These are phyloP conservation scores for Rubroshorea leprosula DNA, from an alignment of 345 rosid genomes.

Conservation along the genomic window DNA sequence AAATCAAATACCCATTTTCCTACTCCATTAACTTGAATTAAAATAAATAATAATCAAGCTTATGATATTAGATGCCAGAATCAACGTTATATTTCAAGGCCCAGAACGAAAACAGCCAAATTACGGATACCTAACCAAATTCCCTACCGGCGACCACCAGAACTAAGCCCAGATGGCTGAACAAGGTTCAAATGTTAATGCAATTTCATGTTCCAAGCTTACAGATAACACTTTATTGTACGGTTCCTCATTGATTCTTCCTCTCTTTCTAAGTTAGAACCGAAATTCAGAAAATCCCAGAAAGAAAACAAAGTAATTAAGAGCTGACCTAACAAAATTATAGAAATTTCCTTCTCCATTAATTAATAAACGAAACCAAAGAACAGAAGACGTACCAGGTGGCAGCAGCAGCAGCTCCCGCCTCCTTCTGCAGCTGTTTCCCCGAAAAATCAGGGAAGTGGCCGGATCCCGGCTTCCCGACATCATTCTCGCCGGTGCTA, in stretches of 20 bases:
- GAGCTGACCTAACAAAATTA: neutral
- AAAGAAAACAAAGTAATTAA: too few species aligned
- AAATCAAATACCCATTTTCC: neutral
- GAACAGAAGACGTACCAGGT: conserved; percentile 2
- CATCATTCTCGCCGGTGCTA: conserved; percentile 22
- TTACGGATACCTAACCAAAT: too few species aligned
- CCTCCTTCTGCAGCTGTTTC: conserved; percentile 24
- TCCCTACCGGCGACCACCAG: too few species aligned
- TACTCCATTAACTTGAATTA: too few species aligned
- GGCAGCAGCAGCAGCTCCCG: neutral
- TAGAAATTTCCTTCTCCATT: neutral
- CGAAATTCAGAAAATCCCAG: neutral
- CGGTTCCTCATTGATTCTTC: too few species aligned
- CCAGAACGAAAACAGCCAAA: too few species aligned
- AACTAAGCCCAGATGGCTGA: too few species aligned
- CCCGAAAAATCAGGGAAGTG: conserved; percentile 19
- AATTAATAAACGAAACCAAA: neutral
- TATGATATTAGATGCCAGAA: too few species aligned
- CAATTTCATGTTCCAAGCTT: too few species aligned
- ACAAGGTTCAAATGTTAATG: too few species aligned
- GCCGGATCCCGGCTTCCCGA: conserved; percentile 30
- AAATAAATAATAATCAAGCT: neutral
- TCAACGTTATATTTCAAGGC: too few species aligned
- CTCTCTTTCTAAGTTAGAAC: neutral
- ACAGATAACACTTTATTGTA: too few species aligned